phyloP scores from a whole-genome alignment of 768 basidiomycete genomes.

The Ephemerocybe angulata region DNA sequence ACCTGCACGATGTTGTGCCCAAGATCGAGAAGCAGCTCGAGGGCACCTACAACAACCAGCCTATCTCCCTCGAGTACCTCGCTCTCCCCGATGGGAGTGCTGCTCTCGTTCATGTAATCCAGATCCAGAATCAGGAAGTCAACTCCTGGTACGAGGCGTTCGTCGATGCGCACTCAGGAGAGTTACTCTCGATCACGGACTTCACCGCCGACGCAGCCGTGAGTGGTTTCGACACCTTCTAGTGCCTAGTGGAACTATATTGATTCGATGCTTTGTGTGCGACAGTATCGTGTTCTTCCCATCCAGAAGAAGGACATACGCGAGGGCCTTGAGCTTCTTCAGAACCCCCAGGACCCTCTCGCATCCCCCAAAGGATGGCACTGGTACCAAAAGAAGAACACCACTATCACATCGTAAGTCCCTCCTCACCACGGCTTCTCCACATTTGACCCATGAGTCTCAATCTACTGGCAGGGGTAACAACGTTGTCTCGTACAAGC shows the following conservation, averaged over 20 bases:
- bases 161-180: slow-evolving; percentile 55
- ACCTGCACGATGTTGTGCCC: slow-evolving; percentile 31
- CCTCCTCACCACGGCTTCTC: background rate
- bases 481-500: slow-evolving; percentile 26
- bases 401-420: slow-evolving; percentile 23
- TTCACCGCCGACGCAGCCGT: slow-evolving; percentile 46
- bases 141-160: slow-evolving; percentile 56
- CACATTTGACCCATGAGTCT: background rate
- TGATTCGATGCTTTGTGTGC: too few relatives aligned
- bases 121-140: slow-evolving; percentile 29
- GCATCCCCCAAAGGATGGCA: slow-evolving; percentile 49
- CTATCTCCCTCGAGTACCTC: slow-evolving; percentile 38
- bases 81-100: slow-evolving; percentile 35
- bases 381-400: slow-evolving; percentile 15
- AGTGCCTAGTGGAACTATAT: too few relatives aligned
- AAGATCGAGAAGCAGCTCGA: slow-evolving; percentile 34
- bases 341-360: too few relatives aligned
- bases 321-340: too few relatives aligned
- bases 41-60: slow-evolving; percentile 39
- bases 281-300: too few relatives aligned
- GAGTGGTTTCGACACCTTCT: too few relatives aligned
- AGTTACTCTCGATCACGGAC: slow-evolving; percentile 48
- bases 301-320: too few relatives aligned
- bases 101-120: slow-evolving; percentile 37
- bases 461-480: slow-evolving; percentile 18